phyloP scores from a whole-genome alignment of 2,329 filamentous ascomycete species.

The Apiospora rasikravindrae region DNA sequence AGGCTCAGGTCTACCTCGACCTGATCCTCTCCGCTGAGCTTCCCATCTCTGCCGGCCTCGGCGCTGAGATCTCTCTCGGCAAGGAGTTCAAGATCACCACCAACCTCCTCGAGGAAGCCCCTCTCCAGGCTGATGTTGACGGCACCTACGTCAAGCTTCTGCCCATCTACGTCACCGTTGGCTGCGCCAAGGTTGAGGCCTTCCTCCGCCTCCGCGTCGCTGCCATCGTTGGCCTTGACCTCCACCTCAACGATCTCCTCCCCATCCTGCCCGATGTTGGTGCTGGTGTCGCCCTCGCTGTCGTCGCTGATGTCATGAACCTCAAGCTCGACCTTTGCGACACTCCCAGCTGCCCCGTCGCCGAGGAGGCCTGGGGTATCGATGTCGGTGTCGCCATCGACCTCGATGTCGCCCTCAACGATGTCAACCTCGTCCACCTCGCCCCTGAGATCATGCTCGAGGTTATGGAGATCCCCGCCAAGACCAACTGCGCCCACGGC shows the following conservation, averaged over 20 bases:
- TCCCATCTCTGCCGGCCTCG: constrained; percentile 55
- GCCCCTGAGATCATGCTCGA: constrained; percentile 48
- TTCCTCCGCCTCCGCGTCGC: constrained; percentile 57
- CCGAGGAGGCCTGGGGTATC: constrained; percentile 44
- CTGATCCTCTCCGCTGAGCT: constrained; percentile 56
- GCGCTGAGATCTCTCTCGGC: constrained; percentile 57
- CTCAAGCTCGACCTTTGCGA: constrained; percentile 50
- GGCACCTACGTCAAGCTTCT: constrained; percentile 54
- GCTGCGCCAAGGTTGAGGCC: constrained; percentile 53
- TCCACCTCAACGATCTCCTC: constrained; percentile 36
- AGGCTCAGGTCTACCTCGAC: constrained; percentile 55
- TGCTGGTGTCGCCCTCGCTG: constrained; percentile 49
- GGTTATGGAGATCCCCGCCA: constrained; percentile 43
- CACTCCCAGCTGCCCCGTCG: constrained; percentile 44
- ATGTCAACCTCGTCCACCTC: constrained; percentile 45
- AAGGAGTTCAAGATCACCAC: constrained; percentile 49
- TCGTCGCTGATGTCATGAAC: constrained; percentile 61
- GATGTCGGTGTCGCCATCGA: constrained; percentile 36
- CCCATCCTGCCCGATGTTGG: constrained; percentile 39
- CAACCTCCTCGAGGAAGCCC: constrained; percentile 48
- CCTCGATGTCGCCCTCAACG: constrained; percentile 29
- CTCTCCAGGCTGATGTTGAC: constrained; percentile 54
- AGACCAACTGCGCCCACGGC: constrained; percentile 42
- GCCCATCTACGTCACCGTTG: constrained; percentile 49
- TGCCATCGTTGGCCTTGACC: constrained; percentile 45